A percentile compares a stretch with the other conserved stretches of the same genome.
These are phyloP conservation scores for Diplocarpon mali DNA, from an alignment of 2,329 filamentous ascomycete species.

Conservation along the genomic window DNA sequence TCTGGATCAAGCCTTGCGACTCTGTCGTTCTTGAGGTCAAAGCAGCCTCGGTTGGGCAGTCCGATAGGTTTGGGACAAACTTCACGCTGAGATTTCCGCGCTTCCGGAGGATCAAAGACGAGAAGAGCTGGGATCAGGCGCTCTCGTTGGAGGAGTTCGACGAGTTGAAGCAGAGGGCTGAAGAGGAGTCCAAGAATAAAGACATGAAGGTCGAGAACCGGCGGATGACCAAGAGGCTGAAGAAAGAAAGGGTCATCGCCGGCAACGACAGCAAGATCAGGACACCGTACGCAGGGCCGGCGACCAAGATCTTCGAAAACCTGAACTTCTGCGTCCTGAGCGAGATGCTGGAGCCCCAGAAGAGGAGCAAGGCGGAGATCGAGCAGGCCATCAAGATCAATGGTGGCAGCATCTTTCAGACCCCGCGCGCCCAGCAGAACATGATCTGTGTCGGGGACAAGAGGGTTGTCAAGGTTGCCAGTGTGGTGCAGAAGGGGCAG, in stretches of 20 bases:
- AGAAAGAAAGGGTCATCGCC: conserved; percentile 58
- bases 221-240: conserved; percentile 48
- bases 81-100: conserved; percentile 83
- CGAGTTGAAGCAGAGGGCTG: conserved; percentile 55
- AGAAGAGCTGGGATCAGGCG: conserved; percentile 74
- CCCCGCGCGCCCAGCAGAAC: conserved; percentile 46
- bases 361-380: conserved; percentile 67
- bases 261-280: conserved; percentile 48
- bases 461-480: conserved; percentile 69
- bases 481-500: conserved; percentile 60
- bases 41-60: conserved; percentile 64
- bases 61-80: conserved; percentile 66
- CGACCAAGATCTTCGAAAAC: conserved; percentile 59
- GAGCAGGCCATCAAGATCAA: conserved; percentile 74
- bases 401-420: conserved; percentile 70
- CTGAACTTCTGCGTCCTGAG: conserved; percentile 77
- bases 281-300: conserved; percentile 44
- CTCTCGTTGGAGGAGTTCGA: conserved; percentile 70
- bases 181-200: conserved; percentile 62
- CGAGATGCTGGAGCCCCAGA: conserved; percentile 57
- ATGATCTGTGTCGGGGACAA: conserved; percentile 74
- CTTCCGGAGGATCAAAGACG: conserved; percentile 70
- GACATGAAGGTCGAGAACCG: conserved; percentile 67
- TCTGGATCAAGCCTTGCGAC: conserved; percentile 85
- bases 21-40: conserved; percentile 85